phyloP scores from a whole-genome alignment of 768 basidiomycete genomes.

The Russula ochroleuca region DNA sequence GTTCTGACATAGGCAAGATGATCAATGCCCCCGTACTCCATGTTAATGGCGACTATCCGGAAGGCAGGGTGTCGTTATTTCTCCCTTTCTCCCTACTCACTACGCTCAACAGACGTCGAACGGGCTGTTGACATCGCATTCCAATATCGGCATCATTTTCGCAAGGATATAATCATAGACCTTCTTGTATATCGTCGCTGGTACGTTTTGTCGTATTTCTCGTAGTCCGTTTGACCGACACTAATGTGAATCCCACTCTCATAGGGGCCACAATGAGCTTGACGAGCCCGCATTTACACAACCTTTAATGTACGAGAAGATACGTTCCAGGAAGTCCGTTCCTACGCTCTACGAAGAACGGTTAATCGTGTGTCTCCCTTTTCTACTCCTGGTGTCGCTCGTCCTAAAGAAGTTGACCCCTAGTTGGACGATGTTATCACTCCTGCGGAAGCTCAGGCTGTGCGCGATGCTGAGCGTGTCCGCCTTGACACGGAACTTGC shows the following conservation, averaged over 20 bases:
- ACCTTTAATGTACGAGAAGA: slow-evolving; percentile 88
- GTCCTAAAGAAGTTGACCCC: neutral
- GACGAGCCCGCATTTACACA: slow-evolving; percentile 85
- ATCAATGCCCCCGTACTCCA: slow-evolving; percentile 85
- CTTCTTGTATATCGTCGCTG: slow-evolving; percentile 84
- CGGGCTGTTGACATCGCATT: slow-evolving; percentile 86
- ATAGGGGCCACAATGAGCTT: slow-evolving; percentile 83
- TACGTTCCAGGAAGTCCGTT: slow-evolving; percentile 69
- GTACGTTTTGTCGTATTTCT: slow-evolving; percentile 41
- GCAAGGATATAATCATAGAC: slow-evolving; percentile 89
- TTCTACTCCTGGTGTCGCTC: neutral
- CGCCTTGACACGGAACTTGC: slow-evolving; percentile 61
- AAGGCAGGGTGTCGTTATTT: slow-evolving; percentile 45
- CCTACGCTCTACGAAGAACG: slow-evolving; percentile 79
- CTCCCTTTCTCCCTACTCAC: neutral
- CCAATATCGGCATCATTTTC: slow-evolving; percentile 79
- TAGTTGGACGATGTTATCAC: slow-evolving; percentile 50
- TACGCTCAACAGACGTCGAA: slow-evolving; percentile 57
- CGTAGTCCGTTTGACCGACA: neutral
- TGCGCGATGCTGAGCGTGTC: slow-evolving; percentile 56
- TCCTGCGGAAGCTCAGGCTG: slow-evolving; percentile 42
- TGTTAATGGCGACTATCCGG: slow-evolving; percentile 88
- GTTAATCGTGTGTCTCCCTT: slow-evolving; percentile 51
- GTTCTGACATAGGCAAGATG: slow-evolving; percentile 86
- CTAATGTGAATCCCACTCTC: neutral